Evolutionary conservation across 148 eudicot species (phyloP), one percentile per base, ranked within the genome.

Genomic region (Vaccinium myrtillus): DNA sequence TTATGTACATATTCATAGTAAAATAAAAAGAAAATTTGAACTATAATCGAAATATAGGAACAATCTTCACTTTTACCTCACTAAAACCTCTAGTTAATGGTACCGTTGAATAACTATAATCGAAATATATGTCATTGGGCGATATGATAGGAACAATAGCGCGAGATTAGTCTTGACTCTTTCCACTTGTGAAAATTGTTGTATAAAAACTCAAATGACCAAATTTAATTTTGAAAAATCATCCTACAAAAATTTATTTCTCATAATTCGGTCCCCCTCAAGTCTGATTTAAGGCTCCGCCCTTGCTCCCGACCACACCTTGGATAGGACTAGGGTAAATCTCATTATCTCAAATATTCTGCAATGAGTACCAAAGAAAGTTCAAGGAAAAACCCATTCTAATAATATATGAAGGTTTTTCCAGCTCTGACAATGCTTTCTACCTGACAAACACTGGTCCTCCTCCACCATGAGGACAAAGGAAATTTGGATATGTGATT

Each of bases 401-500:
- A 69, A 53, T 53, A 49, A 23, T 56, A 51, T 58, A 61, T 63
- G 80, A 63, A 67, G 39, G n/a, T 74, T 69, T 74, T 48, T 50
- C 69, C 78, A 59, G 14, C 30, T 71, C 74, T 58, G 77, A 51
- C 30, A 74, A 79, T 27, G 6, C 53, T 79, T 21, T 36, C 43
- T 23, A 71, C 82, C 79, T 67, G 71, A 84, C 86, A 65, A 78
- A 79, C 27, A 36, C 70, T 67, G 78, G 27, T 53, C 67, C 77
- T 78, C 70, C 49, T 70, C 78, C 82, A 79, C 79, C 59, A 80
- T 23, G 73, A 48, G 23, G 49, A 1, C 5, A 75, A 75, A 80
- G 56, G 39, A 58, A 61, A 80, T 71, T 75, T 81, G 75, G 80
- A 73, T 81, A 74, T 13, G 46, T 50, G 49, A n/a, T 58, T 75